Evolutionary conservation across 2,329 filamentous ascomycete species (phyloP), one percentile per base, ranked within the genome.

Genomic region (Hymenoscyphus fraxineus): DNA sequence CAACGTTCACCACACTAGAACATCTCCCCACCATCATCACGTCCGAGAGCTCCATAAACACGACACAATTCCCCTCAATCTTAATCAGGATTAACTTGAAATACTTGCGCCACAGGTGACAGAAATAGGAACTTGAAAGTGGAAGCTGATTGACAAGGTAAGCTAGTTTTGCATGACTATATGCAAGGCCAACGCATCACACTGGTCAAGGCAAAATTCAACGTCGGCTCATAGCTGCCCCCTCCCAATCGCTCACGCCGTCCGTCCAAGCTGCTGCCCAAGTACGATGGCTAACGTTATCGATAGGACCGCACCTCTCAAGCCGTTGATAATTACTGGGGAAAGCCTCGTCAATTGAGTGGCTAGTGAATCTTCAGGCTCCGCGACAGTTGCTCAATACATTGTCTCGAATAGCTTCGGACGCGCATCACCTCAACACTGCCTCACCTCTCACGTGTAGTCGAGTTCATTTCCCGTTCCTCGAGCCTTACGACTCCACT

Each of bases 401-500:
- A 60, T 62, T 66, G 44, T 62, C 67, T 68, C 62, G 67, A 72
- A 72, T 71, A 70, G 66, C 68, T 67, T 73, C 71, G 69, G 71
- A 60, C 67, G 64, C 67, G 64, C 68, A 63, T 67, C 62, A 63
- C 41, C 60, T 60, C 16, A 59, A 55, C 9, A 61, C 65, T 64
- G 71, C 72, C 68, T 69, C 66, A 66, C 64, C 61, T 64, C 68
- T 73, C 74, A 74, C 71, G 73, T 74, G 73, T 67, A 67, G 59
- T 60, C 54, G 67, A 67, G 67, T 59, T 70, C 63, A 27, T 65
- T 73, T 70, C 71, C 72, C 69, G 67, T 70, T 66, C 65, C 58
- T 66, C 66, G 66, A 72, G 82, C 80, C 76, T 77, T 75, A 75
- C 73, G 72, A 74, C 71, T 73, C 72, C 73, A 74, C 73, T 70